phyloP scores from a whole-genome alignment of 2,329 filamentous ascomycete genomes.

The Fusarium graminum region DNA sequence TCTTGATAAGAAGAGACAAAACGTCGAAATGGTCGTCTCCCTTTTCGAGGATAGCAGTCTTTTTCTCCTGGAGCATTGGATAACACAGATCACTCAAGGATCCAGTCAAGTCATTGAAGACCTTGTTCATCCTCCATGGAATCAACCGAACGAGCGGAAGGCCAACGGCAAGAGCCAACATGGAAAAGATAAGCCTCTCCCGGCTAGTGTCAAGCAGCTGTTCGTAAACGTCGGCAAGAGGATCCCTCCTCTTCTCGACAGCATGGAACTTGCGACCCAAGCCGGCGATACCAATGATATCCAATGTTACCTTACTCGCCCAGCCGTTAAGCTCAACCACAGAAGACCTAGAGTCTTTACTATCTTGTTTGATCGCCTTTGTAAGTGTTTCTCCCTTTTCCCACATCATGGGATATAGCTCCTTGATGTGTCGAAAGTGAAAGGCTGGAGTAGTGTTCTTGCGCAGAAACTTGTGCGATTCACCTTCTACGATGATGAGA shows the following conservation, averaged over 20 bases:
- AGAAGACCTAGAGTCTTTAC: slow-evolving; percentile 33
- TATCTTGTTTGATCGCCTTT: slow-evolving; percentile 59
- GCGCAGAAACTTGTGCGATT: slow-evolving; percentile 77
- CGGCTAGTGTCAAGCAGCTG: slow-evolving; percentile 60
- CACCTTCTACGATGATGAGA: slow-evolving; percentile 74
- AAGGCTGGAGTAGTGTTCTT: slow-evolving; percentile 77
- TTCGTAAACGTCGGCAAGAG: slow-evolving; percentile 60
- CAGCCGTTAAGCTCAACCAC: slow-evolving; percentile 60
- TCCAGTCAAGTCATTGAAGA: slow-evolving; percentile 31
- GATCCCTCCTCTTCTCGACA: slow-evolving; percentile 53
- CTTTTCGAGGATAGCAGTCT: slow-evolving; percentile 60
- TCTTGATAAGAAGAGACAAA: slow-evolving; percentile 68
- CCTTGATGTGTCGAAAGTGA: slow-evolving; percentile 75
- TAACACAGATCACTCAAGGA: slow-evolving; percentile 28
- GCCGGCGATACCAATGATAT: slow-evolving; percentile 71
- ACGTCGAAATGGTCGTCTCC: slow-evolving; percentile 70
- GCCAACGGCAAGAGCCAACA: slow-evolving; percentile 32
- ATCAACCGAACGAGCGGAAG: slow-evolving; percentile 22
- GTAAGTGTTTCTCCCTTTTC: slow-evolving; percentile 59
- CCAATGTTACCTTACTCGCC: slow-evolving; percentile 67
- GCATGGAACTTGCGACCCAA: slow-evolving; percentile 67
- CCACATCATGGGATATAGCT: slow-evolving; percentile 79
- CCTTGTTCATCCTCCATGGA: slow-evolving; percentile 42
- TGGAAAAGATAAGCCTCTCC: slow-evolving; percentile 59
- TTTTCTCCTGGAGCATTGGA: slow-evolving; percentile 59